Evolutionary conservation across 805 yeast genomes (phyloP).

Genomic region (Saccharomycopsis lassenensis): DNA sequence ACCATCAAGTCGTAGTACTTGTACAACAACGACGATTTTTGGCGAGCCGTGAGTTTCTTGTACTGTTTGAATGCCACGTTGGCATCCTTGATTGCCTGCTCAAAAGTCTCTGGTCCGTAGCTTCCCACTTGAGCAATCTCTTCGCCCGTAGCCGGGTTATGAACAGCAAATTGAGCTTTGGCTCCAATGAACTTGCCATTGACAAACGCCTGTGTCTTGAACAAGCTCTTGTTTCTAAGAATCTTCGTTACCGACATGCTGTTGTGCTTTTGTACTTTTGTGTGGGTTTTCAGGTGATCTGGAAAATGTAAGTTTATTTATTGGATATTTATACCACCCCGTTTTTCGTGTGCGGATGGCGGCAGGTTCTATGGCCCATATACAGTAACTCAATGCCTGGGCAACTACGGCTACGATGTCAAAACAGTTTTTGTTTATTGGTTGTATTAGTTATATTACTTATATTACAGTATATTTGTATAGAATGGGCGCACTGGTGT

Average conservation of each 20-base stretch:
- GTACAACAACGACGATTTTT: constrained; percentile 41
- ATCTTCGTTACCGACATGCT: not conserved
- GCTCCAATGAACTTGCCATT: constrained; percentile 61
- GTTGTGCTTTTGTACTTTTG: too few species aligned
- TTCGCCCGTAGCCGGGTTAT: constrained; percentile 58
- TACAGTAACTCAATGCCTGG: too few species aligned
- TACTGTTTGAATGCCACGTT: constrained; percentile 39
- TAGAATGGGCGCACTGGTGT: too few species aligned
- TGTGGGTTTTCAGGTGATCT: too few species aligned
- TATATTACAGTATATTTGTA: too few species aligned
- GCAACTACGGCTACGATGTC: too few species aligned
- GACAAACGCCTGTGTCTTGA: constrained; percentile 51
- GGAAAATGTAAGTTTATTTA: too few species aligned
- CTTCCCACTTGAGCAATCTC: constrained; percentile 45
- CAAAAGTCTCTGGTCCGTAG: constrained; percentile 34
- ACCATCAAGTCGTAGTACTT: constrained; percentile 42
- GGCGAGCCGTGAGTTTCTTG: constrained; percentile 43
- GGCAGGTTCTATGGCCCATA: too few species aligned
- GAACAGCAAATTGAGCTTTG: constrained; percentile 40
- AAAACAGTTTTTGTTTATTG: too few species aligned
- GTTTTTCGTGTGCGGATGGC: too few species aligned
- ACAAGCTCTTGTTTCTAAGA: constrained; percentile 37
- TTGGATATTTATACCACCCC: too few species aligned
- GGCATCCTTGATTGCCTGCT: constrained; percentile 47
- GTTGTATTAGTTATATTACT: too few species aligned